Conservation (phyloP, 257 asterid species). For the Gentiana straminea region DNA sequence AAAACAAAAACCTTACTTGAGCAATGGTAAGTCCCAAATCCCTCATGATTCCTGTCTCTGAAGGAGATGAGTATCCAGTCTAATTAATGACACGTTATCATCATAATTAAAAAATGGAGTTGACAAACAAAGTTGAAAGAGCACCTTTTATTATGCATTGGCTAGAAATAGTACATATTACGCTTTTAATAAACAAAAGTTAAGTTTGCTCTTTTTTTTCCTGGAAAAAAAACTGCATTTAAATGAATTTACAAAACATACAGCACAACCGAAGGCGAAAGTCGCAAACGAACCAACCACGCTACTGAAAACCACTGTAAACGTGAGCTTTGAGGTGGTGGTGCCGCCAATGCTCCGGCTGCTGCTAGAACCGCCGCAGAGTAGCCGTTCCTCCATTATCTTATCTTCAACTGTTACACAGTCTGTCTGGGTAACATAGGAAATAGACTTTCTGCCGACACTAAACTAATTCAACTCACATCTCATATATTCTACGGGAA, state of each 20-base stretch:
- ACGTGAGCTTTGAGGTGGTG: neutral
- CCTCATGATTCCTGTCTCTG: constrained; percentile 9
- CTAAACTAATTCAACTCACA: too few species aligned
- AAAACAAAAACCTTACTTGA: neutral
- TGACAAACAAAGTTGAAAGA: neutral
- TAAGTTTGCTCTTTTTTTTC: too few species aligned
- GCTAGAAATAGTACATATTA: too few species aligned
- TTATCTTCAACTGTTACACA: too few species aligned
- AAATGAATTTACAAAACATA: neutral
- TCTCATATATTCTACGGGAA: too few species aligned
- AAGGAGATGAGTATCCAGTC: constrained; percentile 9
- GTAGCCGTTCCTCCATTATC: neutral
- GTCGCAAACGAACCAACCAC: neutral
- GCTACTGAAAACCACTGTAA: constrained; percentile 1
- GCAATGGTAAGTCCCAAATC: constrained; percentile 9
- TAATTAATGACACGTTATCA: neutral
- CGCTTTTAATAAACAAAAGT: too few species aligned
- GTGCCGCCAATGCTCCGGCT: neutral
- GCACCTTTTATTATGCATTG: neutral
- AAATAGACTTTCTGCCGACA: too few species aligned
- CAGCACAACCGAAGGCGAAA: constrained; percentile 1
- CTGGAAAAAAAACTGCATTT: neutral
- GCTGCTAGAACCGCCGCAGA: neutral
- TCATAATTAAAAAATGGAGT: too few species aligned
- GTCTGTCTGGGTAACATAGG: too few species aligned